These are phyloP conservation scores for Fusarium multiceps DNA, from an alignment of 2,329 filamentous ascomycete genomes.

Conservation along the genomic window DNA sequence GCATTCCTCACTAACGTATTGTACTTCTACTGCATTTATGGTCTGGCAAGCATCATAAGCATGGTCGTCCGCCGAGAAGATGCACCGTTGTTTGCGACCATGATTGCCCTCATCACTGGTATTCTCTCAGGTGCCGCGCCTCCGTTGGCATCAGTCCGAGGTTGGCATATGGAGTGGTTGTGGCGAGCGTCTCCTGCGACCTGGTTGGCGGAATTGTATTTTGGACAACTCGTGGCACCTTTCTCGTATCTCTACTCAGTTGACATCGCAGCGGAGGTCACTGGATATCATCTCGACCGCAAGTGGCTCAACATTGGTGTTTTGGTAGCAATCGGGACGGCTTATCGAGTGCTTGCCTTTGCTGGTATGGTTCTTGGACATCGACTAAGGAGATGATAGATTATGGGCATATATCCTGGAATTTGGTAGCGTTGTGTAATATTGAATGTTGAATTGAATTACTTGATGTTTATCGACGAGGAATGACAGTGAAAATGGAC, in stretches of 20 bases:
- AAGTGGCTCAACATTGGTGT: slow-evolving; percentile 59
- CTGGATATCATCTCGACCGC: slow-evolving; percentile 60
- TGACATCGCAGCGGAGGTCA: slow-evolving; percentile 55
- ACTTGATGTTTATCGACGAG: not conserved
- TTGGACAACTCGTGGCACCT: slow-evolving; percentile 62
- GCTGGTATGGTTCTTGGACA: slow-evolving; percentile 40
- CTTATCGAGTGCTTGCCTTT: slow-evolving; percentile 58
- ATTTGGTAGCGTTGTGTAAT: not conserved
- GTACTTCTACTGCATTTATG: slow-evolving; percentile 70
- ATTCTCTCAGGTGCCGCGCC: slow-evolving; percentile 66
- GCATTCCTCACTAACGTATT: slow-evolving; percentile 63
- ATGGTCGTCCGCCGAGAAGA: slow-evolving; percentile 67
- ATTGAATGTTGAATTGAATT: not conserved
- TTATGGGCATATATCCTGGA: not conserved
- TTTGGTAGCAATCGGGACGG: slow-evolving; percentile 56
- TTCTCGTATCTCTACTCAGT: slow-evolving; percentile 63
- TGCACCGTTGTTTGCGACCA: slow-evolving; percentile 66
- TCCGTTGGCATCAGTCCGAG: slow-evolving; percentile 58
- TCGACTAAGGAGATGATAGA: slow-evolving; percentile 36
- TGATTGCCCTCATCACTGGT: slow-evolving; percentile 64
- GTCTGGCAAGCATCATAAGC: slow-evolving; percentile 62
- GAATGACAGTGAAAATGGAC: not conserved
- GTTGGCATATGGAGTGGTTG: slow-evolving; percentile 66
- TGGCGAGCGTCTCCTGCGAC: slow-evolving; percentile 65
- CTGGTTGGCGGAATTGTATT: slow-evolving; percentile 68